Percentiles rank a stretch among this genome's conserved stretches.
Conservation (phyloP, 345 rosid species). For the Euphorbia tirucalli region DNA sequence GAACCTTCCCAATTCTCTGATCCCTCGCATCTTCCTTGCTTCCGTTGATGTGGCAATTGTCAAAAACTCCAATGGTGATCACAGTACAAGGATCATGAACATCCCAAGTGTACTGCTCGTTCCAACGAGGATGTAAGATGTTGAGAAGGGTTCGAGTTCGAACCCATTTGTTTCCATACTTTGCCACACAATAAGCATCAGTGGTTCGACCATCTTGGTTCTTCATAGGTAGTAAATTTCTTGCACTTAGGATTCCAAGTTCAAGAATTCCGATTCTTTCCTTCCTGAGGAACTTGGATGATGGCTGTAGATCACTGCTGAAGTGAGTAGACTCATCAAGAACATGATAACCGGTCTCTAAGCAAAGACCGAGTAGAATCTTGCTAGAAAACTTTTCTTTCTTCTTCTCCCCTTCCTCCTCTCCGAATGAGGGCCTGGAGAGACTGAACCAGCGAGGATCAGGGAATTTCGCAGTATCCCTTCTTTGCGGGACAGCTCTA, state of each 20-base stretch:
- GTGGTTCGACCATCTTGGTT: conserved; percentile 26
- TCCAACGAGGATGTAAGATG: conserved; percentile 33
- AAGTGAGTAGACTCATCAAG: conserved; percentile 35
- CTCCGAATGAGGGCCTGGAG: conserved; percentile 14
- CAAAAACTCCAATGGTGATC: conserved; percentile 33
- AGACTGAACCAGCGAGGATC: conserved; percentile 31
- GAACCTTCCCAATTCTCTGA: conserved; percentile 30
- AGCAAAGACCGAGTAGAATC: conserved; percentile 23
- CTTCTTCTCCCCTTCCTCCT: conserved; percentile 24
- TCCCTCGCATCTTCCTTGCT: conserved; percentile 28
- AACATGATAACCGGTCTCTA: conserved; percentile 36
- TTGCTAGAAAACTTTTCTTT: conserved; percentile 33
- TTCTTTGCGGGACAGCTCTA: conserved; percentile 10
- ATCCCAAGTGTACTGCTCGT: conserved; percentile 40
- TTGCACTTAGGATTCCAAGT: conserved; percentile 32
- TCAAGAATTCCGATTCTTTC: conserved; percentile 31
- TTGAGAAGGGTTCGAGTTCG: conserved; percentile 32
- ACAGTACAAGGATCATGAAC: conserved; percentile 37
- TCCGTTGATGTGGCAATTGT: conserved; percentile 29
- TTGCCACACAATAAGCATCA: conserved; percentile 33
- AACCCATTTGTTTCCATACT: conserved; percentile 37
- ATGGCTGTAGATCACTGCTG: conserved; percentile 36
- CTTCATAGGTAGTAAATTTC: conserved; percentile 33
- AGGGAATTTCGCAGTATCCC: conserved; percentile 22
- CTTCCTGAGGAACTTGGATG: conserved; percentile 33